Percentiles rank a stretch among this genome's conserved stretches.
These are phyloP conservation scores for Cicer yamashitae DNA, from an alignment of 306 rosid genomes.

Conservation along the genomic window DNA sequence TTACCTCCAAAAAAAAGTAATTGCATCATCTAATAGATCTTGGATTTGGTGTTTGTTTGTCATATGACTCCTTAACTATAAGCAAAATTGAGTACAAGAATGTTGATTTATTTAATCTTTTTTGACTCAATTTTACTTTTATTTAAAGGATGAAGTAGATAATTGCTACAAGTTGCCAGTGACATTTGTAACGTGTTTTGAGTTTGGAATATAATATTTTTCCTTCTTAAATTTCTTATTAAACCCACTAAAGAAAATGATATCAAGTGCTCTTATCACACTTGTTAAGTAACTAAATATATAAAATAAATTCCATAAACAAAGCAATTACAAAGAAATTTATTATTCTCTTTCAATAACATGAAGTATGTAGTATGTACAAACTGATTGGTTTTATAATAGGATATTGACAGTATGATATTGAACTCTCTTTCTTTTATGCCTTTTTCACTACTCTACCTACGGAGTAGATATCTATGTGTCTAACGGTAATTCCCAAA, in stretches of 20 bases:
- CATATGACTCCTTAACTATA: no score
- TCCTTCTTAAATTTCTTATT: neutral
- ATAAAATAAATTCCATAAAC: neutral
- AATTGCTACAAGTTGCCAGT: neutral
- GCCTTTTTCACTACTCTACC: neutral
- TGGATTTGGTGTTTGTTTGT: neutral
- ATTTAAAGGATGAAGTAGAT: neutral
- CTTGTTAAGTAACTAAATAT: no score
- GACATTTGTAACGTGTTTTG: neutral
- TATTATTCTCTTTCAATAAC: constrained; percentile 2
- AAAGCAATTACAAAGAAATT: constrained; percentile 4
- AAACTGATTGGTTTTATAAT: neutral
- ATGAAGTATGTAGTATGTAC: constrained; percentile 25
- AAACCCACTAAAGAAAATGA: no score
- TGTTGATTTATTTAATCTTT: no score
- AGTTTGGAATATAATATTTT: neutral
- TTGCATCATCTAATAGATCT: neutral
- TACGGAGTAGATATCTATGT: neutral
- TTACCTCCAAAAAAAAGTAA: no score
- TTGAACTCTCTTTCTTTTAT: neutral
- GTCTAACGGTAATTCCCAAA: neutral
- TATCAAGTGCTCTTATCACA: no score
- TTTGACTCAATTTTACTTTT: no score
- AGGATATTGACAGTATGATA: constrained; percentile 1
- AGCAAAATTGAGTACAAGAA: no score